These are phyloP conservation scores for Ananas comosus DNA, from an alignment of 176 grass and related monocot genomes.

Conservation along the genomic window DNA sequence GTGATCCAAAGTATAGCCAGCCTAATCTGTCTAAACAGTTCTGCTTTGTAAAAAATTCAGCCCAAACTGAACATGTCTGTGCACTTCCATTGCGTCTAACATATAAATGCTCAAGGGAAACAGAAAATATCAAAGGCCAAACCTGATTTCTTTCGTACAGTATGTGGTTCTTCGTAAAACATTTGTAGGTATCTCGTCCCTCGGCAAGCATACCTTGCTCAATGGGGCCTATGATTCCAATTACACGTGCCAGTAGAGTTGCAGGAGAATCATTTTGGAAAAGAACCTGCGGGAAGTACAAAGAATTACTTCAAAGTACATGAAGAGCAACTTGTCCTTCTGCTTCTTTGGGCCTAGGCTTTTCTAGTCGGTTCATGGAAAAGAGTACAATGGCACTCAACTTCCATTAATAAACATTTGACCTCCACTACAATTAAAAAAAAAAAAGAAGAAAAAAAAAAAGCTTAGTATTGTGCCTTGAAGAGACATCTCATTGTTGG, in stretches of 20 bases:
- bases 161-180: conserved; percentile 98
- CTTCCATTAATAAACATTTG: neutral
- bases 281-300: conserved; percentile 34
- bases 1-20: too few species aligned
- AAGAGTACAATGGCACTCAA: neutral
- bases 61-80: neutral
- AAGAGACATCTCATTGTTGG: too few species aligned
- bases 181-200: conserved; percentile 91
- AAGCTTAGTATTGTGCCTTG: too few species aligned
- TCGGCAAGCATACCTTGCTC: conserved; percentile 96
- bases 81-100: neutral
- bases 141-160: conserved; percentile 99
- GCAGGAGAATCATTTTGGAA: conserved; percentile 99
- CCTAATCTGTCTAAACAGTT: too few species aligned
- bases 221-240: conserved; percentile 82
- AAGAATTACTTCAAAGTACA: neutral
- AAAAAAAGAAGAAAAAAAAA: too few species aligned
- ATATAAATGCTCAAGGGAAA: neutral
- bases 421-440: too few species aligned
- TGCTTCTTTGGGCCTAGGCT: neutral
- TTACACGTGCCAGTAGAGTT: conserved; percentile 82
- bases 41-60: too few species aligned
- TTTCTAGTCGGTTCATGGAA: neutral
- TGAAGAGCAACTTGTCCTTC: neutral
- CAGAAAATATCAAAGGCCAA: conserved; percentile 11